Evolutionary conservation across 2,329 filamentous ascomycete species (phyloP), one percentile per base, ranked within the genome.

Genomic region (Colletotrichum eleusines): DNA sequence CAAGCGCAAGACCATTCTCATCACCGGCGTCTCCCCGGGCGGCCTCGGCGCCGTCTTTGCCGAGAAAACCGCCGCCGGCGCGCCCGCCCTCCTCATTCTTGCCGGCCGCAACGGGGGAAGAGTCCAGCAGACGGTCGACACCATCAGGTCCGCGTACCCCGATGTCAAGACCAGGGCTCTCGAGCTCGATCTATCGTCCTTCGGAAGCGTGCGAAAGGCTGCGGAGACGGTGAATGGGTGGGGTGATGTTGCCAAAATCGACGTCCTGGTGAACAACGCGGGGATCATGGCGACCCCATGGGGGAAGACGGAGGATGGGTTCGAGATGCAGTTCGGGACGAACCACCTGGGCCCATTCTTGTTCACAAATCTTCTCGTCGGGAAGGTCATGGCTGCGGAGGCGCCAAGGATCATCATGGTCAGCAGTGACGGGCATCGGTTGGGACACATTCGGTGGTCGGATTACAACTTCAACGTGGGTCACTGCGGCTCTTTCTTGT

Each of bases 191-290:
- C 79, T 86, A 12, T 76, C 76, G n/a, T 83, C 80, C 20, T 74
- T 82, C 40, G 76, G 79, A 2, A 78, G 78, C 0, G 78, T 86
- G 4, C 80, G 84, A 20, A 66, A 74, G 1, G 81, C 84, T 0
- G 83, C 83, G 1, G 74, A 72, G 0, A 76, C 78, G 12, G 77
- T 85, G 5, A 80, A 79, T 16, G 46, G 66, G 0, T 80, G 78
- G 76, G 66, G 35, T 2, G 79, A 80, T 5, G 76, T 81, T 2
- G 76, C 74, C 71, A 73, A 51, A 11, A 78, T 85, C 18, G 81
- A 85, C 50, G 77, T 83, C 5, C 65, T 85, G 14, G 78, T 85
- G 14, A 84, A 84, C 66, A 83, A 82, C 66, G 82, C 83, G 0
- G 82, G 78, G 3, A 77, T 85, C 59, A 84, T 84, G 83, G 81